Conservation (phyloP, 129 eudicot genomes). For the Deinandra increscens region DNA sequence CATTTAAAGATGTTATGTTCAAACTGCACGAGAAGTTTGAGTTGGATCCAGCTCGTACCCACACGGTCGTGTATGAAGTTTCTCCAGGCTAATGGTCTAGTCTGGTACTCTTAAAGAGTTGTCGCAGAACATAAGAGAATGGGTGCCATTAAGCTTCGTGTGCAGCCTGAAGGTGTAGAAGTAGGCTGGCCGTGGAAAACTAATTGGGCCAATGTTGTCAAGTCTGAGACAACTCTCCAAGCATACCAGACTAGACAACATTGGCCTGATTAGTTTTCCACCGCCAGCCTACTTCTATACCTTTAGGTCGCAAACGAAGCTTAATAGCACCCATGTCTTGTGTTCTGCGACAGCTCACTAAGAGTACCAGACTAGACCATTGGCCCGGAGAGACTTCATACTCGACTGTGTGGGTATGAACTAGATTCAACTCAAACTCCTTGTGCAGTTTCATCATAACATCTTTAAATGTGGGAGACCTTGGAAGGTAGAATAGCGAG, state of each 20-base stretch:
- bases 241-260: too few species aligned
- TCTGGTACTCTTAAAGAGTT: not conserved
- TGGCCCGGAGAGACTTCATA: not conserved
- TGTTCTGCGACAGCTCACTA: not conserved
- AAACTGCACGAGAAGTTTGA: not conserved
- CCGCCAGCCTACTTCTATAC: not conserved
- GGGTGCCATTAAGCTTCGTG: not conserved
- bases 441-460: not conserved
- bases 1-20: not conserved
- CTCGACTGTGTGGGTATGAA: not conserved
- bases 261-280: slow-evolving; percentile 7
- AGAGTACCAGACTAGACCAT: not conserved
- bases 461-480: slow-evolving; percentile 1
- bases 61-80: not conserved
- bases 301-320: not conserved
- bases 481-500: not conserved
- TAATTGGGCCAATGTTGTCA: too few species aligned
- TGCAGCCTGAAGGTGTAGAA: not conserved
- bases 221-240: too few species aligned
- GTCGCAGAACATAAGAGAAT: not conserved
- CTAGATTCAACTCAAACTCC: slow-evolving; percentile 1
- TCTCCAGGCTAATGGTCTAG: not conserved
- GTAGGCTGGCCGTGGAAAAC: slow-evolving; percentile 1
- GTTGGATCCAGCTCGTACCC: not conserved
- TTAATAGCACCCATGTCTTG: not conserved